Conservation (phyloP, 345 rosid genomes). For the Trapa incisa region DNA sequence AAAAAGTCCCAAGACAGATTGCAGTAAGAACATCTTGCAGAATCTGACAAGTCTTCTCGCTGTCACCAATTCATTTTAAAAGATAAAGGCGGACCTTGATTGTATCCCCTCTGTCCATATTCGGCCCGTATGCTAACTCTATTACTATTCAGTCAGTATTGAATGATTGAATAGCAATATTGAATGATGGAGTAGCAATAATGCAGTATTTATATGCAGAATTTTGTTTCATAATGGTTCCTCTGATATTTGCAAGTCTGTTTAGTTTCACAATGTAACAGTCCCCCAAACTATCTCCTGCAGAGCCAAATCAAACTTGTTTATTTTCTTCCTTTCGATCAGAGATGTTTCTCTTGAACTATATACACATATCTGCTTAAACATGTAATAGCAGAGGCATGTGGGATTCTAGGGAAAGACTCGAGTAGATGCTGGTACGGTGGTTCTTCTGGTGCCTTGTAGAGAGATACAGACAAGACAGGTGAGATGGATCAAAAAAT, state of each 20-base stretch:
- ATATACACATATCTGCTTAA: no score
- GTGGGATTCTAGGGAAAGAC: no score
- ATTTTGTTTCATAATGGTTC: neutral
- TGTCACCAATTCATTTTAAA: neutral
- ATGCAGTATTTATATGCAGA: neutral
- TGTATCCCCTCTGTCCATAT: neutral
- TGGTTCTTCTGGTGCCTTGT: no score
- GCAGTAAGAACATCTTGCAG: neutral
- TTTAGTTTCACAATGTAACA: neutral
- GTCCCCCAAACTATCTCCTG: neutral
- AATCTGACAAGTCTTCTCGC: neutral
- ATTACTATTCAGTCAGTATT: neutral
- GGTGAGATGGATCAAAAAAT: no score
- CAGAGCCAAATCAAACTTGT: neutral
- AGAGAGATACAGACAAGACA: no score
- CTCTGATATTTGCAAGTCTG: neutral
- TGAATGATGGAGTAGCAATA: neutral
- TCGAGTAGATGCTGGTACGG: no score
- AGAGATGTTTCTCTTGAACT: no score
- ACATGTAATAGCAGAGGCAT: no score
- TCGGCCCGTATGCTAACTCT: neutral
- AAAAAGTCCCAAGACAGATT: conserved; percentile 18
- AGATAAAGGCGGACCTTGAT: neutral
- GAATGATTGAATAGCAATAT: neutral
- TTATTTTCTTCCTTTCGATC: no score